These are phyloP conservation scores for Geotrichum bryndzae DNA, from an alignment of 1,139 yeast species.

Conservation along the genomic window DNA sequence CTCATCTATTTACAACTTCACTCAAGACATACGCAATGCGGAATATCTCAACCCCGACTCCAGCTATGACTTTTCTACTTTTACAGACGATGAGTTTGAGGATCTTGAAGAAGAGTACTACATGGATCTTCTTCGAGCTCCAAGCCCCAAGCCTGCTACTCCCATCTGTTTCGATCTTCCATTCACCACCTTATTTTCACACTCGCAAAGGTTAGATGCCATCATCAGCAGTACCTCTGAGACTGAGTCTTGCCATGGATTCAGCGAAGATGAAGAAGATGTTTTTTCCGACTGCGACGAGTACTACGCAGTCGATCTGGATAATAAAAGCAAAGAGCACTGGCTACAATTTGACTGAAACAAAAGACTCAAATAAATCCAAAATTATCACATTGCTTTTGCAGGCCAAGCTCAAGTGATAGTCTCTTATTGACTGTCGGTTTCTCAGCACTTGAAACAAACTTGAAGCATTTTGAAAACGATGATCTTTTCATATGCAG, in stretches of 20 bases:
- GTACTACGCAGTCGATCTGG: neutral
- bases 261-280: neutral
- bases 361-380: neutral
- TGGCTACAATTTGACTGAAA: neutral
- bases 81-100: slow-evolving; percentile 46
- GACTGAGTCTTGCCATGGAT: neutral
- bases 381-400: neutral
- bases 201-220: neutral
- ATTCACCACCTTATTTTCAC: neutral
- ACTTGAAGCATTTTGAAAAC: neutral
- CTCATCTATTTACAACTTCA: neutral
- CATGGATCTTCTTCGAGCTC: slow-evolving; percentile 24
- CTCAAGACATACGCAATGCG: neutral
- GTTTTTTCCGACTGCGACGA: neutral
- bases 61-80: neutral
- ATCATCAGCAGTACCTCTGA: neutral
- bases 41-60: slow-evolving; percentile 2
- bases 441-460: neutral
- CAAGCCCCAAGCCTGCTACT: neutral
- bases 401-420: neutral
- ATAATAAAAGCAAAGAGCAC: neutral
- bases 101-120: slow-evolving; percentile 79
- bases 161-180: neutral
- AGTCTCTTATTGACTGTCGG: neutral
- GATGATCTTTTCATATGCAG: neutral